Conservation (phyloP, 2,329 filamentous ascomycete species). For the Ophiostoma tasmaniense region DNA sequence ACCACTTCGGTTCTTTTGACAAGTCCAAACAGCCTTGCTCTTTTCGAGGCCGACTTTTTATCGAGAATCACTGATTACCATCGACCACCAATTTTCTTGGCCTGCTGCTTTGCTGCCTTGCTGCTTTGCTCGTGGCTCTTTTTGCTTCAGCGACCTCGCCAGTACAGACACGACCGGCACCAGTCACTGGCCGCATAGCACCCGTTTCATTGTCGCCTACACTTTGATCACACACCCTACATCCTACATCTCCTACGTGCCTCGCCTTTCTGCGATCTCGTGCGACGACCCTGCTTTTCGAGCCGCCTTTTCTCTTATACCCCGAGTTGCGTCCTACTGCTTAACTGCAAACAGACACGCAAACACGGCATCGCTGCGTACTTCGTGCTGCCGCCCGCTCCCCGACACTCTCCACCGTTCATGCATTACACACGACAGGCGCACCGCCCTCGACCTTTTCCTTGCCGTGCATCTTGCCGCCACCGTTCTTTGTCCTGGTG, state of each 20-base stretch:
- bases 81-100: background rate
- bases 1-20: background rate
- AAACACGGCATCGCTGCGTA: background rate
- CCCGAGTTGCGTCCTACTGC: background rate
- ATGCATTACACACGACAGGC: constrained; percentile 2
- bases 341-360: background rate
- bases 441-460: background rate
- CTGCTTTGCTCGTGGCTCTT: background rate
- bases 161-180: background rate
- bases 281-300: background rate
- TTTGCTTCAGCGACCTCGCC: background rate
- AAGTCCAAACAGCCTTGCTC: background rate
- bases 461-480: background rate
- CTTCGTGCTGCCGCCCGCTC: background rate
- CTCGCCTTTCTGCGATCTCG: background rate
- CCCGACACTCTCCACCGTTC: constrained; percentile 8
- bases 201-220: constrained; percentile 1
- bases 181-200: constrained; percentile 1
- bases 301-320: background rate
- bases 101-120: background rate
- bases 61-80: background rate
- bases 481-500: constrained; percentile 1
- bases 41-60: background rate
- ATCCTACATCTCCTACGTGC: background rate
- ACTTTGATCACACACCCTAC: background rate